Conservation (phyloP, 1,284 basidiomycete species). For the Cutaneotrichosporon cyanovorans region DNA sequence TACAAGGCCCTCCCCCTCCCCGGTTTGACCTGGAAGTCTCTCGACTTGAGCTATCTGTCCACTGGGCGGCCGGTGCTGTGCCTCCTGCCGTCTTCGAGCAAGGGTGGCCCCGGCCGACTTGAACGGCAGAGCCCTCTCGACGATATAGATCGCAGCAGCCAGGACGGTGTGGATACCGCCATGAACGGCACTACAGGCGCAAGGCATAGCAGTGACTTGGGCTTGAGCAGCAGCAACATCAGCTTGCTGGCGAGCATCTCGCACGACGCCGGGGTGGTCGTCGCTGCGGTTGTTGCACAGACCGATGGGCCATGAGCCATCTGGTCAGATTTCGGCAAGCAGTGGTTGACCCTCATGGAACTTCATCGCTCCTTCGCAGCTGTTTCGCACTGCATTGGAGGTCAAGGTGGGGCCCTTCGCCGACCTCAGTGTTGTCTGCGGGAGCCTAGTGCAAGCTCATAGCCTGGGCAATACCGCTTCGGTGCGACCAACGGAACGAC, state of each 20-base stretch:
- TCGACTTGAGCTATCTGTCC: constrained; percentile 42
- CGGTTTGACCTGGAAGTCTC: constrained; percentile 66
- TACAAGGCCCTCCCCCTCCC: constrained; percentile 77
- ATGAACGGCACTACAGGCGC: background rate
- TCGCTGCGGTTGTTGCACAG: constrained; percentile 66
- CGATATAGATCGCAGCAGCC: background rate
- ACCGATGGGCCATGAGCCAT: too few relatives aligned
- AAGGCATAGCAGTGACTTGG: too few relatives aligned
- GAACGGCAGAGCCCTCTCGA: background rate
- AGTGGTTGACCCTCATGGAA: too few relatives aligned
- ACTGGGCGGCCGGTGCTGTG: constrained; percentile 22
- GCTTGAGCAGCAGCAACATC: background rate
- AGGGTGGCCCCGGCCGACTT: too few relatives aligned
- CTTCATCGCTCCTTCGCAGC: too few relatives aligned
- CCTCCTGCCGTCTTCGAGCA: constrained; percentile 3
- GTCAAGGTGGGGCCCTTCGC: too few relatives aligned
- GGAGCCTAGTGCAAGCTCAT: too few relatives aligned
- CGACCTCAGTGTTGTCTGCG: too few relatives aligned
- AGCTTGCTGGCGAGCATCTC: constrained; percentile 48
- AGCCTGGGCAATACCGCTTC: too few relatives aligned
- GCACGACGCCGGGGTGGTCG: constrained; percentile 77
- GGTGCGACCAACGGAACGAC: too few relatives aligned
- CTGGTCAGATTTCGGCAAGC: too few relatives aligned
- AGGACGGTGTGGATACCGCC: background rate
- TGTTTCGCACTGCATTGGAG: too few relatives aligned